Base-by-base conservation (phyloP, 768 basidiomycete genomes). In the Russula griseocarnosa region DNA sequence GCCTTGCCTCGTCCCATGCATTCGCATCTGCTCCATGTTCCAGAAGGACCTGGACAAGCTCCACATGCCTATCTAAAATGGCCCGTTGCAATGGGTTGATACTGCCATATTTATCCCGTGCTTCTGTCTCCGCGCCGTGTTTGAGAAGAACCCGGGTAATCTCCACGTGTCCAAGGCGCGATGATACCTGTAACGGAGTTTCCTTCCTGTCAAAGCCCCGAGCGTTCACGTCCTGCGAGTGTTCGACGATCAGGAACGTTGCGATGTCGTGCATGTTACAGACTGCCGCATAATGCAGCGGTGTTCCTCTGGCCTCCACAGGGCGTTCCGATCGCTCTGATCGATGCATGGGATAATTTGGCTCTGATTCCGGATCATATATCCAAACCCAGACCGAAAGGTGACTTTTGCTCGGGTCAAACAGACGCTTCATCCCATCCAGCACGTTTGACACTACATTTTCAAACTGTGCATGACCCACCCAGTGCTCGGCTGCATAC, bases 401-500 rank as follows among this genome's bases (percentile, higher is more conserved):
- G 5, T 55, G 40, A 20, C 16, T 30, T 9, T 16, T 26, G 0
- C 4, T 24, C 9, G 55, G 38, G 36, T 57, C 55, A 9, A 62
- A 62, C 3, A 62, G 55, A 5, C 14, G 30, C 9, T 44, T 46
- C 22, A 42, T 44, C 3, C 52, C 55, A 14, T 56, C 55, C 18
- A 7, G 13, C 1, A 51, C 34, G 1, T 3, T 18, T 11, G 5
- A 9, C 2, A 40, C 20, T 1, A 44, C 55, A 4, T 30, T 11
- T 14, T 51, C 55, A 26, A 44, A 42, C 32, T 5, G 38, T 4
- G 49, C 49, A 16, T 62, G 61, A 0, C 13, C 24, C 18, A 51
- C 49, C 61, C 40, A 63, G 16, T 58, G 22, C 38, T 44, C n/a
- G 0, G 62, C 62, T 4, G 62, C 56, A 52, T 63, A 63, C 18